Evolutionary conservation across 768 basidiomycete genomes (phyloP).

Genomic region (Xanthoconium purpureum): DNA sequence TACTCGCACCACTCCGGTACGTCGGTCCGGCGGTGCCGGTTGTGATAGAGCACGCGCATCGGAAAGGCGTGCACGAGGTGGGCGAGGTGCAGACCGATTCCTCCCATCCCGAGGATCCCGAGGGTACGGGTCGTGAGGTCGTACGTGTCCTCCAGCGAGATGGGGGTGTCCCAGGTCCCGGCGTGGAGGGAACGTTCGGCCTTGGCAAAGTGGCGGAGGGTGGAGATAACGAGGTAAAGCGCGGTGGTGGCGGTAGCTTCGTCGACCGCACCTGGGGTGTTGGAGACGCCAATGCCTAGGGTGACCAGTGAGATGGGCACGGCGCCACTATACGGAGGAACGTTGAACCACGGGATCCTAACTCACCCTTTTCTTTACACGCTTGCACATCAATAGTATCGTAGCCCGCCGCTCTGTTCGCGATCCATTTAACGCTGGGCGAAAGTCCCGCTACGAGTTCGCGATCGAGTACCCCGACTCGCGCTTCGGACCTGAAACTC

Average conservation of each 20-base stretch:
- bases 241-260: constrained; percentile 90
- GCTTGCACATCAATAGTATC: constrained; percentile 76
- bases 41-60: constrained; percentile 87
- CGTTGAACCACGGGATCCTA: not conserved
- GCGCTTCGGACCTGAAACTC: constrained; percentile 41
- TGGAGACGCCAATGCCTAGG: constrained; percentile 66
- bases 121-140: constrained; percentile 69
- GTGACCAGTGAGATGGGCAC: not conserved
- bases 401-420: constrained; percentile 87
- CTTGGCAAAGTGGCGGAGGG: constrained; percentile 67
- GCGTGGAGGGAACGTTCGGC: constrained; percentile 53
- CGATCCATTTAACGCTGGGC: constrained; percentile 70
- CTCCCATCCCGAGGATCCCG: constrained; percentile 73
- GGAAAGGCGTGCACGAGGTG: constrained; percentile 76
- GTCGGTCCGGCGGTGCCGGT: constrained; percentile 48
- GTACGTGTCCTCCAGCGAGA: constrained; percentile 47
- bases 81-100: constrained; percentile 70
- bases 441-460: constrained; percentile 60
- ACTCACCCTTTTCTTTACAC: constrained; percentile 69
- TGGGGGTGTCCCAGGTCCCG: constrained; percentile 58
- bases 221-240: constrained; percentile 76
- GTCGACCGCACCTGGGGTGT: constrained; percentile 88
- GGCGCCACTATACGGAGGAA: not conserved
- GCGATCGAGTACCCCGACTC: constrained; percentile 48
- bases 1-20: constrained; percentile 79